Conservation (phyloP, 2,329 filamentous ascomycete genomes). For the Pyricularia pennisetigena region DNA sequence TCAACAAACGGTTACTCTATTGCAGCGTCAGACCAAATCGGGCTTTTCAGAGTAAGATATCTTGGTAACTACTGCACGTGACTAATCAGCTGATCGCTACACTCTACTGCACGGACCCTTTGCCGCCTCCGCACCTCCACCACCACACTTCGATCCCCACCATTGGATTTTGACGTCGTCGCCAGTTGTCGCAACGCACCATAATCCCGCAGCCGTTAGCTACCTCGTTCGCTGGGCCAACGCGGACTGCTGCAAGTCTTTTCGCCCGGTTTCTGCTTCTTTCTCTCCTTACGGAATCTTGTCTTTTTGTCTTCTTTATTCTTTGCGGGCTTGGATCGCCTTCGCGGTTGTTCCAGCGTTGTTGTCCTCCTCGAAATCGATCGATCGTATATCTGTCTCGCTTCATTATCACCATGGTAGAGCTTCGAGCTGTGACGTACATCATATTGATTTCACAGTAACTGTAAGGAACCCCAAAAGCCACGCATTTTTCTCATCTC, state of each 20-base stretch:
- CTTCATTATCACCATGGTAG: slow-evolving; percentile 5
- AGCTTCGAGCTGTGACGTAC: background rate
- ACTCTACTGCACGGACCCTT: background rate
- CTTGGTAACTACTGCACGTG: background rate
- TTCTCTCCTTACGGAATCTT: background rate
- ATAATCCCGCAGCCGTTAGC: background rate
- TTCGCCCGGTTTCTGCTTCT: background rate
- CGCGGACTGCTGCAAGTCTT: background rate
- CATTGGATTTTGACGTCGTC: slow-evolving; percentile 4
- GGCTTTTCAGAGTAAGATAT: too few relatives aligned
- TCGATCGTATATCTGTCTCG: background rate
- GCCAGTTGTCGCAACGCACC: background rate
- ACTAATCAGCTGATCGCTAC: background rate
- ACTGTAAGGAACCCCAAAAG: background rate
- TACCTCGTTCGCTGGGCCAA: background rate
- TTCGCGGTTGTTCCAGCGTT: background rate
- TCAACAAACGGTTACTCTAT: too few relatives aligned
- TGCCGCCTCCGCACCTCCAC: slow-evolving; percentile 1
- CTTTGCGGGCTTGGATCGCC: background rate
- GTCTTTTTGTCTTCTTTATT: background rate
- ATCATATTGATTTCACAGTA: slow-evolving; percentile 2
- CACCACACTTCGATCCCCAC: slow-evolving; percentile 3
- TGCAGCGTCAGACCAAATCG: too few relatives aligned
- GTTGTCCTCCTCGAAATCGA: background rate
- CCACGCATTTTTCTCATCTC: background rate